Conservation (phyloP, 371 early-diverging fungal species). For the Mortierella sp. region DNA sequence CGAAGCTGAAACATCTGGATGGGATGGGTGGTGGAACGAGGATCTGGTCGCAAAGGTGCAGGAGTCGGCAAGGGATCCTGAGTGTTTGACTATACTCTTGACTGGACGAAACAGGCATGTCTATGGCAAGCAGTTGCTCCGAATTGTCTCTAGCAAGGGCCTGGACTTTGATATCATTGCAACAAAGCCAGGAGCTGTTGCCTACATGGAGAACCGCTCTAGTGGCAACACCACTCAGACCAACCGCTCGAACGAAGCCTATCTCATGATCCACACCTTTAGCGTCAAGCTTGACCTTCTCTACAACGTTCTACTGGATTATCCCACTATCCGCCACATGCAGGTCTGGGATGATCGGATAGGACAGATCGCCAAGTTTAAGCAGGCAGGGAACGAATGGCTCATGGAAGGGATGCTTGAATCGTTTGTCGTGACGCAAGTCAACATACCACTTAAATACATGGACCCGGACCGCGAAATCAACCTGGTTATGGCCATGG, state of each 20-base stretch:
- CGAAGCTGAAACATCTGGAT: conserved; percentile 16
- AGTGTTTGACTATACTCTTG: conserved; percentile 30
- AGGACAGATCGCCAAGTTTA: conserved; percentile 28
- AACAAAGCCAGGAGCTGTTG: conserved; percentile 26
- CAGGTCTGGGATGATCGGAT: conserved; percentile 36
- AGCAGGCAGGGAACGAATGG: conserved; percentile 24
- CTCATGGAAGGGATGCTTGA: conserved; percentile 13
- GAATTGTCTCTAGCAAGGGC: conserved; percentile 20
- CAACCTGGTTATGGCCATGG: conserved; percentile 17
- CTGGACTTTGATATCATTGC: conserved; percentile 38
- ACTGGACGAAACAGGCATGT: conserved; percentile 26
- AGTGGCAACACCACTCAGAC: neutral
- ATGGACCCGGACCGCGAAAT: conserved; percentile 17
- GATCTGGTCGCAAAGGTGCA: conserved; percentile 17
- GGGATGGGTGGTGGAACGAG: conserved; percentile 47
- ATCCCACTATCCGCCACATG: conserved; percentile 29
- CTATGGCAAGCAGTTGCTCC: conserved; percentile 15
- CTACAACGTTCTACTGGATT: conserved; percentile 25
- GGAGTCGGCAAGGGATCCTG: conserved; percentile 16
- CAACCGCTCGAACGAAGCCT: conserved; percentile 2
- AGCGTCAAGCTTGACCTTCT: conserved; percentile 36
- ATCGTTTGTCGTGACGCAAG: conserved; percentile 9
- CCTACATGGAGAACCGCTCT: conserved; percentile 2
- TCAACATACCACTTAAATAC: conserved; percentile 6
- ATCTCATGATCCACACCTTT: conserved; percentile 35